Conservation (phyloP, 1,139 yeast species). For the Blastobotrys ciferrii region DNA sequence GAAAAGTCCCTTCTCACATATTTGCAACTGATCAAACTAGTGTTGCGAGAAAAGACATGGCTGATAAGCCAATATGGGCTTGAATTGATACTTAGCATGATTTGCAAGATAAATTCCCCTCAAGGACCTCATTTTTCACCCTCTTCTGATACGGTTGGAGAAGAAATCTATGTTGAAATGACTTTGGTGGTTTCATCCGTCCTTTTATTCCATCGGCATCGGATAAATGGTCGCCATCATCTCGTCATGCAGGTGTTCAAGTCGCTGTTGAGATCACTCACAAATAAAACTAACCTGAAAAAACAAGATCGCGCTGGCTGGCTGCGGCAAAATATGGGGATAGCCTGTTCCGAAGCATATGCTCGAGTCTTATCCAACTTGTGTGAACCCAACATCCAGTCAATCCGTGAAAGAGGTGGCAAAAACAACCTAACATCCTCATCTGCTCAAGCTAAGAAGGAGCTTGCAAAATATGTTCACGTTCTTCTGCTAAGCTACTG, state of each 20-base stretch:
- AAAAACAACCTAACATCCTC: slow-evolving; percentile 50
- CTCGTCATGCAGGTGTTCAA: slow-evolving; percentile 51
- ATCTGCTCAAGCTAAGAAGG: slow-evolving; percentile 52
- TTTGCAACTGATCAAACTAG: slow-evolving; percentile 35
- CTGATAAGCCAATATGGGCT: slow-evolving; percentile 64
- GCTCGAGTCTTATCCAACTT: slow-evolving; percentile 62
- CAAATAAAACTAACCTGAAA: not conserved
- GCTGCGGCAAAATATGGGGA: slow-evolving; percentile 2
- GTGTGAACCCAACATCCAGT: slow-evolving; percentile 62
- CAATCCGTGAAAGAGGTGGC: slow-evolving; percentile 30
- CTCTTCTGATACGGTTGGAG: slow-evolving; percentile 2
- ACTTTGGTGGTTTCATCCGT: slow-evolving; percentile 35
- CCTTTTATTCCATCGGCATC: slow-evolving; percentile 64
- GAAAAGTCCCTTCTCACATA: slow-evolving; percentile 9
- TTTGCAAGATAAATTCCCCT: slow-evolving; percentile 34
- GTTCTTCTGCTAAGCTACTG: slow-evolving; percentile 52
- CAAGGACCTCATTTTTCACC: slow-evolving; percentile 19
- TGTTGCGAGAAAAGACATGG: slow-evolving; percentile 55
- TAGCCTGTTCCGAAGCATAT: slow-evolving; percentile 43
- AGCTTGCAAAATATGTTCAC: slow-evolving; percentile 63
- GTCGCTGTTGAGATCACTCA: slow-evolving; percentile 39
- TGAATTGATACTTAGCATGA: slow-evolving; percentile 49
- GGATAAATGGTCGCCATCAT: slow-evolving; percentile 73
- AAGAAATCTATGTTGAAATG: slow-evolving; percentile 16
- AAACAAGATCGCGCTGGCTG: slow-evolving; percentile 15